Conservation (phyloP, 2,329 filamentous ascomycete species). For the Neoscytalidium dimidiatum region DNA sequence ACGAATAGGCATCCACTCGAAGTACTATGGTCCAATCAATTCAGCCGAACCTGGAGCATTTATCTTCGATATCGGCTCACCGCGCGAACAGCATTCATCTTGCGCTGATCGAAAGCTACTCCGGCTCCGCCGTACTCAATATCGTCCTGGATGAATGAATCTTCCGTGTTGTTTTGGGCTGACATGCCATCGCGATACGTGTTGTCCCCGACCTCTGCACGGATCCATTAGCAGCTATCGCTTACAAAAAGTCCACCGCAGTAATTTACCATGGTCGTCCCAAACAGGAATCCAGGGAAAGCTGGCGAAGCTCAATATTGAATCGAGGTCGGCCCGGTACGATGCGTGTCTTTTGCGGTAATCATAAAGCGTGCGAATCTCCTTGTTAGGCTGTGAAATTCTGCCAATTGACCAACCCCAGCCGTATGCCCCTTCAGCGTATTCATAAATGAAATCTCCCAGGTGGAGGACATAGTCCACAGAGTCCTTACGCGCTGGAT, state of each 20-base stretch:
- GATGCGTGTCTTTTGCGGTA: conserved; percentile 45
- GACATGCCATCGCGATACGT: conserved; percentile 43
- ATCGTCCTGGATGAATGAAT: conserved; percentile 41
- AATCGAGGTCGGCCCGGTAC: conserved; percentile 44
- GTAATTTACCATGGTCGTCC: conserved; percentile 33
- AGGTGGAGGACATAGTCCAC: conserved; percentile 45
- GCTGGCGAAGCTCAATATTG: conserved; percentile 41
- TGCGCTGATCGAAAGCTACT: conserved; percentile 45
- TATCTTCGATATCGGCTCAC: background rate
- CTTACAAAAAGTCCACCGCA: too few relatives aligned
- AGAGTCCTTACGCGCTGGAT: conserved; percentile 39
- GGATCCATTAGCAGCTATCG: background rate
- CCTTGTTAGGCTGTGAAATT: conserved; percentile 35
- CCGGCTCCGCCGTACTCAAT: conserved; percentile 23
- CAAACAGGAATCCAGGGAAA: conserved; percentile 47
- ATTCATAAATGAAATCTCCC: conserved; percentile 49
- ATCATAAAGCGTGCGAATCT: conserved; percentile 46
- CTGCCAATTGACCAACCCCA: conserved; percentile 36
- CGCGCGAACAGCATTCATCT: conserved; percentile 49
- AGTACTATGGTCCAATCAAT: conserved; percentile 32
- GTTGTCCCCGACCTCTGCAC: conserved; percentile 43
- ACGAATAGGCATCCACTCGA: conserved; percentile 47
- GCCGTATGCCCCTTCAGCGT: conserved; percentile 39
- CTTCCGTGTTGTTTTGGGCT: conserved; percentile 46
- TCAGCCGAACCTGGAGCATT: background rate